These are phyloP conservation scores for Phyllostachys edulis DNA, from an alignment of 176 grass and related monocot genomes.

Conservation along the genomic window DNA sequence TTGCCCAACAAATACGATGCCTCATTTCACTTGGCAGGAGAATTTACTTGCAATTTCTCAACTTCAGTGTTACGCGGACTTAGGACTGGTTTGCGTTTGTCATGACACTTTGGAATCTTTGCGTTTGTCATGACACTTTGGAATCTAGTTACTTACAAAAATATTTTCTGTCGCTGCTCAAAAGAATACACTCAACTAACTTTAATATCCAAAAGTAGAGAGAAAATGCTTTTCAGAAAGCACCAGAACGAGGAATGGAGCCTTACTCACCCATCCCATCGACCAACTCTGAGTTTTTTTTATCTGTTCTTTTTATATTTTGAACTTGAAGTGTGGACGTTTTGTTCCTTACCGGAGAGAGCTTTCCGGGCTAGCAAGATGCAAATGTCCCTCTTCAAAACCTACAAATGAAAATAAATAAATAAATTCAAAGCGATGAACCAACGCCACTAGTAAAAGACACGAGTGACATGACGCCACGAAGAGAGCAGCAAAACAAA, in stretches of 20 bases:
- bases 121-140: too few relatives aligned
- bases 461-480: background rate
- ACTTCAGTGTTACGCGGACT: background rate
- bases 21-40: too few relatives aligned
- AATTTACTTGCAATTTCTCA: background rate
- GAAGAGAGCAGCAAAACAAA: slow-evolving; percentile 5
- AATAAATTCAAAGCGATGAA: background rate
- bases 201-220: too few relatives aligned
- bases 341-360: background rate
- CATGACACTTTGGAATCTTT: too few relatives aligned
- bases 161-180: background rate
- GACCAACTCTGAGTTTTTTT: background rate
- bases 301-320: background rate
- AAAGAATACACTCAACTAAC: background rate
- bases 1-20: background rate
- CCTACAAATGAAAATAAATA: too few relatives aligned
- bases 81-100: too few relatives aligned
- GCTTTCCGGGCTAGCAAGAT: background rate
- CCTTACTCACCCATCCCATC: background rate
- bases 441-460: background rate
- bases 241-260: background rate
- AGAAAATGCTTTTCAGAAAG: too few relatives aligned
- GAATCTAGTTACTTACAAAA: too few relatives aligned
- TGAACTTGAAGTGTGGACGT: background rate
- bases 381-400: background rate